These are phyloP conservation scores for Papilionanthe hybrid DNA, from an alignment of 116 monocot species.

Conservation along the genomic window DNA sequence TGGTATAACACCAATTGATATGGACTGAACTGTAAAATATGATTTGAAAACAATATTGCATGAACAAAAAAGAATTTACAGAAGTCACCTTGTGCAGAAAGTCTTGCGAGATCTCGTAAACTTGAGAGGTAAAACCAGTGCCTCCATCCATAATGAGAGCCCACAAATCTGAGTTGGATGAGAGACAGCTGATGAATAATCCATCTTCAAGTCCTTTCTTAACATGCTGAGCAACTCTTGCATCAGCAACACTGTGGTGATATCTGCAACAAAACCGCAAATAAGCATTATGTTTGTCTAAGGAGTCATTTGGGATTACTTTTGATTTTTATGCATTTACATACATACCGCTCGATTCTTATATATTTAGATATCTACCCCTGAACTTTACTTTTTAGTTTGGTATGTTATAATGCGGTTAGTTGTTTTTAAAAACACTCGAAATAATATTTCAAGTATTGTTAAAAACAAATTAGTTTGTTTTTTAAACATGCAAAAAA, in stretches of 20 bases:
- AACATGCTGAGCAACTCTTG: conserved; percentile 83
- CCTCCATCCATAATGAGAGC: conserved; percentile 98
- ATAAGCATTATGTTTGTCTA: too few species aligned
- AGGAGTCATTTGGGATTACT: too few species aligned
- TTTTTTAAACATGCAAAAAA: too few species aligned
- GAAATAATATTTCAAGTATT: too few species aligned
- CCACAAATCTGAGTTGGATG: conserved; percentile 83
- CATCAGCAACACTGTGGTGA: conserved; percentile 94
- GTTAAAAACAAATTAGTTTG: too few species aligned
- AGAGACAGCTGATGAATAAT: conserved; percentile 81
- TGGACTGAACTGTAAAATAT: background rate
- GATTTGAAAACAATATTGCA: background rate
- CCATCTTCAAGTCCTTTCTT: conserved; percentile 98
- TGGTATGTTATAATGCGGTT: too few species aligned
- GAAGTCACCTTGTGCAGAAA: conserved; percentile 80
- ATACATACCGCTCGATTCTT: too few species aligned
- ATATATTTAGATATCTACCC: too few species aligned
- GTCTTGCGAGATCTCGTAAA: conserved; percentile 71
- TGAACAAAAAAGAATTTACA: background rate
- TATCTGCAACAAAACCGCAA: conserved; percentile 51
- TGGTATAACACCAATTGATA: background rate
- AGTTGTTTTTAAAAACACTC: too few species aligned
- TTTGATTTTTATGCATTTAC: too few species aligned
- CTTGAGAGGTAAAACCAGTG: conserved; percentile 83
- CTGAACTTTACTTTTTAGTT: too few species aligned